phyloP scores from a whole-genome alignment of 2,329 filamentous ascomycete species.

The Stagonosporopsis cucurbitacearum region DNA sequence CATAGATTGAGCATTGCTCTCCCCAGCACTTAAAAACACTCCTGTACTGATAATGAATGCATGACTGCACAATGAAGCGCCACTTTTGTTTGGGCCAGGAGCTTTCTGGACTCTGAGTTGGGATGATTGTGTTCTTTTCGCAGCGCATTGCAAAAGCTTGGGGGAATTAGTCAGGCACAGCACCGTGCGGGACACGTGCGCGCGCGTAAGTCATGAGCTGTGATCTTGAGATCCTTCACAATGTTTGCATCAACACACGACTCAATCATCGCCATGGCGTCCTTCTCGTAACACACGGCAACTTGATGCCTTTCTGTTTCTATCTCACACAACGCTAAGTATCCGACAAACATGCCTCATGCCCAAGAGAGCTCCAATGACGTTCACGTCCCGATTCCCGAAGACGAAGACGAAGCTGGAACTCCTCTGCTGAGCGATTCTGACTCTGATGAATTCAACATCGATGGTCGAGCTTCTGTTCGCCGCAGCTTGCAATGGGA shows the following conservation, averaged over 20 bases:
- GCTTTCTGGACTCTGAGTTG: neutral
- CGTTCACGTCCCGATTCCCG: constrained; percentile 14
- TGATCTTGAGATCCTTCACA: constrained; percentile 8
- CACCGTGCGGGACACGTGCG: neutral
- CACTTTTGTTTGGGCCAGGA: neutral
- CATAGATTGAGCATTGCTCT: neutral
- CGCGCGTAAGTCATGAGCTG: neutral
- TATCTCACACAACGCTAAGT: constrained; percentile 1
- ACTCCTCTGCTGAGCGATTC: constrained; percentile 25
- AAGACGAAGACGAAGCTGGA: constrained; percentile 25
- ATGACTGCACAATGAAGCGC: neutral
- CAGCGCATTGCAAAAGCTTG: neutral
- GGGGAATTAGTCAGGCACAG: constrained; percentile 11
- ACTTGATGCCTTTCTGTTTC: constrained; percentile 1
- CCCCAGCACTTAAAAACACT: neutral
- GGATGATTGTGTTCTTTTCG: neutral
- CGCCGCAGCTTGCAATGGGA: constrained; percentile 40
- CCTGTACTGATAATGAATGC: too few species aligned
- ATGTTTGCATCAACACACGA: neutral
- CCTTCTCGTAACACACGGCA: neutral
- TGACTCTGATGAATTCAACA: constrained; percentile 28
- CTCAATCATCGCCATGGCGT: neutral
- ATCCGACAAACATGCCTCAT: constrained; percentile 13
- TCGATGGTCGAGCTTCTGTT: constrained; percentile 23
- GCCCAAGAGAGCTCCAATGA: constrained; percentile 10